These are phyloP conservation scores for Protomyces pachydermus DNA, from an alignment of 1,139 yeast species.

Conservation along the genomic window DNA sequence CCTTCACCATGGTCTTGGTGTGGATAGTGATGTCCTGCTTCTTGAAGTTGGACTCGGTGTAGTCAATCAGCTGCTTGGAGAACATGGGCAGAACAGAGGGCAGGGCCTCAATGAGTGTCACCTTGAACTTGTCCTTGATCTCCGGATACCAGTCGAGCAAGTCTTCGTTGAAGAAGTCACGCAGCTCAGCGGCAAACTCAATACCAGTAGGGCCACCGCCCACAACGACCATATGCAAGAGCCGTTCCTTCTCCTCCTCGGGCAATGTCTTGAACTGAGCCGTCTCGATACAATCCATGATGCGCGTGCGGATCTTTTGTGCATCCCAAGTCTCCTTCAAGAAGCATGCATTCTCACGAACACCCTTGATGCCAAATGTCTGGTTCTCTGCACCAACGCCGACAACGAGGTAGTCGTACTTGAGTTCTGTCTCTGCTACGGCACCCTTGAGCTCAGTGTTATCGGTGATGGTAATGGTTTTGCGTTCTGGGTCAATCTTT, in stretches of 20 bases:
- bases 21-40: slow-evolving; percentile 72
- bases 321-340: slow-evolving; percentile 64
- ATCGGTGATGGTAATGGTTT: slow-evolving; percentile 54
- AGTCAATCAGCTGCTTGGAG: slow-evolving; percentile 74
- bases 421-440: slow-evolving; percentile 51
- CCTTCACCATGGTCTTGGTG: slow-evolving; percentile 83
- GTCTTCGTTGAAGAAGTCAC: slow-evolving; percentile 90
- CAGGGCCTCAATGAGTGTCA: slow-evolving; percentile 81
- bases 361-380: slow-evolving; percentile 62
- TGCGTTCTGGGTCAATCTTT: slow-evolving; percentile 63
- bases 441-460: slow-evolving; percentile 58
- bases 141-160: slow-evolving; percentile 84
- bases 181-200: slow-evolving; percentile 73
- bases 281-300: slow-evolving; percentile 51
- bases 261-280: slow-evolving; percentile 60
- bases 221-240: slow-evolving; percentile 59
- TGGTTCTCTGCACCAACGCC: slow-evolving; percentile 63
- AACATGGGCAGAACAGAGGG: slow-evolving; percentile 88
- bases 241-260: slow-evolving; percentile 54
- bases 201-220: slow-evolving; percentile 74
- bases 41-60: slow-evolving; percentile 75
- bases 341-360: slow-evolving; percentile 51
- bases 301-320: slow-evolving; percentile 50
- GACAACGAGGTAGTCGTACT: slow-evolving; percentile 59
- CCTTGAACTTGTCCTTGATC: slow-evolving; percentile 71